Base-by-base conservation (phyloP, 805 yeast genomes). In the Kodamaea sagamina region DNA sequence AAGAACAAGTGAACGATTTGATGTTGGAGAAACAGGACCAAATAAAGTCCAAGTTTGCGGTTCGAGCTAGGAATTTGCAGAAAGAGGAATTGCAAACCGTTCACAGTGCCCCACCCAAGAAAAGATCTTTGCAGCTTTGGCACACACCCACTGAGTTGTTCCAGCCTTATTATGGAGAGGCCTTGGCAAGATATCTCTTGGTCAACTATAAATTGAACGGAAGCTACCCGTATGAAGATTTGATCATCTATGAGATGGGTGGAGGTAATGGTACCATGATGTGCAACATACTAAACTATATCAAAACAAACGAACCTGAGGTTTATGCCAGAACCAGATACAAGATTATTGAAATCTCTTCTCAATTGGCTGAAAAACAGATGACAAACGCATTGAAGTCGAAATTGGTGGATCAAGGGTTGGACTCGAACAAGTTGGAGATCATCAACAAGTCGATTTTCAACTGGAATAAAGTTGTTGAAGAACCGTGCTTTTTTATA, bases 181-280 rank as follows among this genome's bases (percentile, higher is more conserved):
- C 95, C 0, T 66, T 92, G 44, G 97, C 97, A 0, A 68, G 90
- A 42, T 86, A 88, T 63, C 65, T 90, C 13, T 63, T 88, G 42
- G 82, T 81, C 6, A 83, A 86, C 58, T 86, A 84, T 58, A 81
- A 82, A 60, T 65, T 81, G 51, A 82, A 82, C 49, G 68, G 67
- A 3, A 66, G 76, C 32, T 84, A 79, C 52, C 92, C 90, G 0
- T 82, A 82, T 54, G 71, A 75, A 32, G 89, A 86, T 56, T 67
- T 92, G 36, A 74, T 79, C 5, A 85, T 88, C 18, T 89, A 87
- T 62, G 96, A 89, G 63, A 79, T 86, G 73, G 96, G 95, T 46
- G 95, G 89, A 15, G 96, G 96, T 51, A 88, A 88, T 55, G 95
- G 95, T 32, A 87, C 95, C 0, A 62, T 88, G 47, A 88, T 89